These are phyloP conservation scores for Colletotrichum sp. DNA, from an alignment of 2,329 filamentous ascomycete genomes.

Conservation along the genomic window DNA sequence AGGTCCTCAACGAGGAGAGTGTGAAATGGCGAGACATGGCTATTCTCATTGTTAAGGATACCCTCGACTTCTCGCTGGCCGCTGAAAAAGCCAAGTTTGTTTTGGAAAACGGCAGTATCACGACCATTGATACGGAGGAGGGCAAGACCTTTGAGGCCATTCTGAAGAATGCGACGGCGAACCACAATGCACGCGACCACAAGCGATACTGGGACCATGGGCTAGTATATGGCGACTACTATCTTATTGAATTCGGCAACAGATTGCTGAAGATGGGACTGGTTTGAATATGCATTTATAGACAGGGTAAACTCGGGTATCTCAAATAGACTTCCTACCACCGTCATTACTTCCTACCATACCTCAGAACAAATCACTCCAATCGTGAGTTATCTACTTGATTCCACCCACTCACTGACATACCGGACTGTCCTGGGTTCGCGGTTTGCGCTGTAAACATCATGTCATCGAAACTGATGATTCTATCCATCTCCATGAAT, in stretches of 20 bases:
- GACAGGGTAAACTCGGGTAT: neutral
- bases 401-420: constrained; percentile 10
- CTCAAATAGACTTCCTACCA: neutral
- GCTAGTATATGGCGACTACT: constrained; percentile 56
- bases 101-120: neutral
- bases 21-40: constrained; percentile 31
- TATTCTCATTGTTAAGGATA: constrained; percentile 33
- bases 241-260: constrained; percentile 51
- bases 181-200: constrained; percentile 34
- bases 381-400: constrained; percentile 2
- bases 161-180: constrained; percentile 38
- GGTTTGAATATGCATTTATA: neutral
- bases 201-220: constrained; percentile 42
- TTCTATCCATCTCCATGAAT: constrained; percentile 35
- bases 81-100: constrained; percentile 22
- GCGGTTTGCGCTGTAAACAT: constrained; percentile 30
- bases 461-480: constrained; percentile 41
- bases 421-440: neutral
- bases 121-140: neutral
- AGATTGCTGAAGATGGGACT: constrained; percentile 40
- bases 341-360: neutral
- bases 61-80: constrained; percentile 30
- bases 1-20: constrained; percentile 15
- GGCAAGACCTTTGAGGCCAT: constrained; percentile 34
- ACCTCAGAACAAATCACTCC: neutral